These are phyloP conservation scores for Olyra latifolia DNA, from an alignment of 176 grass and related monocot genomes.

Conservation along the genomic window DNA sequence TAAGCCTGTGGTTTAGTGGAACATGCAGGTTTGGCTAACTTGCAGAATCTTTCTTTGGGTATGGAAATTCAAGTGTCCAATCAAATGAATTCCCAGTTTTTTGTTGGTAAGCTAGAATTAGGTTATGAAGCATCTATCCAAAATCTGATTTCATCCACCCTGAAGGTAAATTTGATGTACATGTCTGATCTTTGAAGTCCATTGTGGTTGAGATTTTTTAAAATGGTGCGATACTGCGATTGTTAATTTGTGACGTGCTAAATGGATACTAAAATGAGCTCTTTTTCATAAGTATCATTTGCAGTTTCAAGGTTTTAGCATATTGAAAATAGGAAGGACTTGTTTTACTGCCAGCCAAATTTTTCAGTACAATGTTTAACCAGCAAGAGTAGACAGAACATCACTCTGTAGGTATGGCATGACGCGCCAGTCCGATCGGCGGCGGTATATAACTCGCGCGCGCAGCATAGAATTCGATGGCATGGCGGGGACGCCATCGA, in stretches of 20 bases:
- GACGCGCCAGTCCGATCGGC: no score
- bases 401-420: not conserved
- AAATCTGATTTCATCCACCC: slow-evolving; percentile 45
- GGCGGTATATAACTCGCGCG: no score
- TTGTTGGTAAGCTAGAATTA: slow-evolving; percentile 24
- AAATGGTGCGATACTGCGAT: not conserved
- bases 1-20: no score
- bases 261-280: slow-evolving; percentile 1
- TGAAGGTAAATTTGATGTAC: slow-evolving; percentile 46
- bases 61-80: no score
- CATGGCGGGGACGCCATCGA: no score
- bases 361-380: slow-evolving; percentile 17
- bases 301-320: no score
- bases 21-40: no score
- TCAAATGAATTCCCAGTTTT: slow-evolving; percentile 19
- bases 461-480: no score
- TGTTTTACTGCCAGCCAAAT: slow-evolving; percentile 28
- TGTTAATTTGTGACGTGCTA: not conserved
- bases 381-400: not conserved
- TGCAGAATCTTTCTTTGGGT: no score
- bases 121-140: slow-evolving; percentile 15
- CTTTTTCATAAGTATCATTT: slow-evolving; percentile 10
- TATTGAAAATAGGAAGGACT: slow-evolving; percentile 50
- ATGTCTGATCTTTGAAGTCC: slow-evolving; percentile 18
- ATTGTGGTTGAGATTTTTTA: slow-evolving; percentile 11